These are phyloP conservation scores for Wickerhamiella australiensis DNA, from an alignment of 805 yeast species.

Conservation along the genomic window DNA sequence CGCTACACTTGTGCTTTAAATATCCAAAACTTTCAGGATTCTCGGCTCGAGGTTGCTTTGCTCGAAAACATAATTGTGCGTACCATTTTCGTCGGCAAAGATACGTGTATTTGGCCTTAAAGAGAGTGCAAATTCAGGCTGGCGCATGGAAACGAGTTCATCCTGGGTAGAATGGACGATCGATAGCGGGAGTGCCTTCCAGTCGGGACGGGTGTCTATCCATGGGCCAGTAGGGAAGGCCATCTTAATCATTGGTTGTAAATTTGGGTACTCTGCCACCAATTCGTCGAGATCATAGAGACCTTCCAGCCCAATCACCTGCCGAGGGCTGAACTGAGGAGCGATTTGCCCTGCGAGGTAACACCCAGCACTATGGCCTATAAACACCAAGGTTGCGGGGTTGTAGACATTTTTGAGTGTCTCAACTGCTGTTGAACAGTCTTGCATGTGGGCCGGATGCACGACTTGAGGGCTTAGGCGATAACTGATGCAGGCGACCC, in stretches of 20 bases:
- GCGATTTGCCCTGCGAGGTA: constrained; percentile 9
- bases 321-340: not conserved
- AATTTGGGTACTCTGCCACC: not conserved
- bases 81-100: not conserved
- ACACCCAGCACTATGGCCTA: constrained; percentile 10
- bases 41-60: constrained; percentile 1
- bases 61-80: constrained; percentile 8
- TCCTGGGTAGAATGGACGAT: constrained; percentile 5
- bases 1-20: not conserved
- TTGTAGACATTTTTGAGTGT: not conserved
- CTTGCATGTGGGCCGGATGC: constrained; percentile 7
- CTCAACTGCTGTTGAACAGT: not conserved
- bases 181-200: not conserved
- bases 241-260: not conserved
- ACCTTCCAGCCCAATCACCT: constrained; percentile 8
- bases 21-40: not conserved
- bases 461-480: constrained; percentile 6
- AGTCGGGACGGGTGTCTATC: constrained; percentile 1
- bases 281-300: constrained; percentile 8
- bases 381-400: not conserved
- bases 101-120: constrained; percentile 3
- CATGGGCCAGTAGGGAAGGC: constrained; percentile 1
- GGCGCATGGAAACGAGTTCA: constrained; percentile 7
- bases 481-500: constrained; percentile 8
- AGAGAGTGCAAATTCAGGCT: not conserved